Percentiles rank a stretch among this genome's conserved stretches.
Conservation (phyloP, 106 monocot species). For the Xerophyta viscosa region DNA sequence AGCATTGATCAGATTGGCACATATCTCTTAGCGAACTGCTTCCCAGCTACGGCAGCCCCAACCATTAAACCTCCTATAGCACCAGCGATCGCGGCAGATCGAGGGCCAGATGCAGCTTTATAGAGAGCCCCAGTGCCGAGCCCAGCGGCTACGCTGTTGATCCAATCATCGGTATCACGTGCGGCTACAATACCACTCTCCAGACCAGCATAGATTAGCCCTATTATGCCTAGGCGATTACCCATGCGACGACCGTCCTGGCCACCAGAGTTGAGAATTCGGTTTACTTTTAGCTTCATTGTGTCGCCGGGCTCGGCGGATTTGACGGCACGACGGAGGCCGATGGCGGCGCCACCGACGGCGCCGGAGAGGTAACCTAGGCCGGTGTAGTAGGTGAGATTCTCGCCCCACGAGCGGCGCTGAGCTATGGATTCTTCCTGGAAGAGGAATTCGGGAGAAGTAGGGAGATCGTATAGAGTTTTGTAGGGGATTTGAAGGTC, state of each 20-base stretch:
- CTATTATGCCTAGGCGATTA: slow-evolving; percentile 54
- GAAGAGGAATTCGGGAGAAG: slow-evolving; percentile 76
- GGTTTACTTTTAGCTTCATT: slow-evolving; percentile 44
- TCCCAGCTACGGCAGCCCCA: slow-evolving; percentile 55
- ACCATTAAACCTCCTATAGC: slow-evolving; percentile 74
- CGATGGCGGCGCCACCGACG: slow-evolving; percentile 33
- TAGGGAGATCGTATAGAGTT: slow-evolving; percentile 55
- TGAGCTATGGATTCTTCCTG: slow-evolving; percentile 55
- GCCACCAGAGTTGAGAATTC: slow-evolving; percentile 56
- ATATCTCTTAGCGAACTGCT: slow-evolving; percentile 69
- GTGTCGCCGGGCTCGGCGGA: slow-evolving; percentile 58
- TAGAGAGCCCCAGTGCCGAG: slow-evolving; percentile 50
- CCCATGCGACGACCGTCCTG: slow-evolving; percentile 46
- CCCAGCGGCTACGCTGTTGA: slow-evolving; percentile 58
- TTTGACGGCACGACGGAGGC: slow-evolving; percentile 27
- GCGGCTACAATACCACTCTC: slow-evolving; percentile 51
- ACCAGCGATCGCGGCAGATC: slow-evolving; percentile 64
- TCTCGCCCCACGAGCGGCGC: slow-evolving; percentile 72
- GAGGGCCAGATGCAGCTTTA: slow-evolving; percentile 37
- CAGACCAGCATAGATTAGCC: slow-evolving; percentile 60
- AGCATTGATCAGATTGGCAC: slow-evolving; percentile 31
- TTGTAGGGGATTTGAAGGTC: slow-evolving; percentile 45
- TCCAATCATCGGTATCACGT: slow-evolving; percentile 52
- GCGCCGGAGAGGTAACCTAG: slow-evolving; percentile 61
- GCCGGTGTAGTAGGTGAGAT: slow-evolving; percentile 79